Evolutionary conservation across 2,329 filamentous ascomycete species (phyloP).

Genomic region (Xylariaceae sp.): DNA sequence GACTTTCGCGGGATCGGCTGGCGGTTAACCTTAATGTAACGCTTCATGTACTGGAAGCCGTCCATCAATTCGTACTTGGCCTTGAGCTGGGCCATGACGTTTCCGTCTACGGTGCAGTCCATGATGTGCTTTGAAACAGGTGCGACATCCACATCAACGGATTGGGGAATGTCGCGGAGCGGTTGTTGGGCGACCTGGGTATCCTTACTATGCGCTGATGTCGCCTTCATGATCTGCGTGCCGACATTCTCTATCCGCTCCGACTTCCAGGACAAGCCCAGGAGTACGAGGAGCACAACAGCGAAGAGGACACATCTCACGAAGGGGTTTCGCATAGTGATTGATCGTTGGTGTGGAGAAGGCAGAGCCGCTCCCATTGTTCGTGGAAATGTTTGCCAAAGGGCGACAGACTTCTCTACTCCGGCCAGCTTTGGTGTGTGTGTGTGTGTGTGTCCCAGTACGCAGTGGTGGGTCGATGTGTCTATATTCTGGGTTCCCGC

Average conservation of each 20-base stretch:
- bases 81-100: conserved; percentile 41
- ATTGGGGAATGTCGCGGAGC: conserved; percentile 26
- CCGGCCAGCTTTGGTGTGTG: conserved; percentile 10
- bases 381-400: conserved; percentile 21
- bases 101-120: conserved; percentile 46
- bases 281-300: conserved; percentile 38
- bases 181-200: conserved; percentile 30
- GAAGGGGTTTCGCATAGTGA: conserved; percentile 47
- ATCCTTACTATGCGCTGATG: conserved; percentile 32
- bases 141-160: conserved; percentile 28
- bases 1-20: conserved; percentile 45
- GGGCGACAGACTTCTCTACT: conserved; percentile 16
- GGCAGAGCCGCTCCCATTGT: conserved; percentile 38
- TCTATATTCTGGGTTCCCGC: neutral
- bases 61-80: conserved; percentile 44
- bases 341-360: conserved; percentile 37
- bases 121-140: conserved; percentile 35
- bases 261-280: conserved; percentile 38
- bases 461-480: neutral
- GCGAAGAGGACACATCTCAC: conserved; percentile 41
- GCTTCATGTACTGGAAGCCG: conserved; percentile 50
- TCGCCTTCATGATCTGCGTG: conserved; percentile 38
- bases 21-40: conserved; percentile 48
- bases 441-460: neutral
- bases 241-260: conserved; percentile 38